Evolutionary conservation across 2,329 filamentous ascomycete species (phyloP).

Genomic region (Hypoxylon rubiginosum): DNA sequence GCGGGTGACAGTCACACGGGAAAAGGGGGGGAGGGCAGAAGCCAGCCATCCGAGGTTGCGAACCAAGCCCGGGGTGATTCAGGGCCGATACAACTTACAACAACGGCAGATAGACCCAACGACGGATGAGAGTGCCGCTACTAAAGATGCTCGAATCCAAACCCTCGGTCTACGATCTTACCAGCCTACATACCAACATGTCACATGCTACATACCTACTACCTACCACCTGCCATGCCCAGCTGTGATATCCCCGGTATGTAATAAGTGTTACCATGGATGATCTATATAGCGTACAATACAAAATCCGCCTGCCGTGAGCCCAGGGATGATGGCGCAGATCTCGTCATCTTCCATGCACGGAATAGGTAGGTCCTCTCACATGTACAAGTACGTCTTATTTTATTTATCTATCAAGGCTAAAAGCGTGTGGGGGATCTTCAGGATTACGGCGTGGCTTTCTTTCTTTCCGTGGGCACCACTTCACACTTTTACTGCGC

Average conservation of each 20-base stretch:
- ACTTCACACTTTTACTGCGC: constrained; percentile 31
- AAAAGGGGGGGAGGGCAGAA: neutral
- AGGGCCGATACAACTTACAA: constrained; percentile 15
- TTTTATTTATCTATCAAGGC: neutral
- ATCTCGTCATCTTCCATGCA: constrained; percentile 20
- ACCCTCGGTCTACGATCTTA: constrained; percentile 14
- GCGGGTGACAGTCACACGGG: constrained; percentile 16
- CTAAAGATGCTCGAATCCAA: constrained; percentile 11
- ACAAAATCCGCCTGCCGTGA: constrained; percentile 7
- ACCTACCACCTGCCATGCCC: constrained; percentile 1
- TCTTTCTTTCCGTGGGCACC: constrained; percentile 22
- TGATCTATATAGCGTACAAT: constrained; percentile 6
- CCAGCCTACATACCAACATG: neutral
- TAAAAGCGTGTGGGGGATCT: constrained; percentile 25
- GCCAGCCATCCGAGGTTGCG: neutral
- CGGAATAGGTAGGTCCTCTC: constrained; percentile 25
- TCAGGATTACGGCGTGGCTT: constrained; percentile 24
- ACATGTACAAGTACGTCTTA: neutral
- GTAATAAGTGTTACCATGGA: constrained; percentile 2
- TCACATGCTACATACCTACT: neutral
- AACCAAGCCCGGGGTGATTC: constrained; percentile 7
- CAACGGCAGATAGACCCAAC: neutral
- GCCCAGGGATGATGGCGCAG: constrained; percentile 24
- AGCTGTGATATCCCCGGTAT: constrained; percentile 9
- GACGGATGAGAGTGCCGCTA: neutral